Evolutionary conservation across 2,329 filamentous ascomycete genomes (phyloP), one percentile per base, ranked within the genome.

Genomic region (Phyllosticta citrichinensis): DNA sequence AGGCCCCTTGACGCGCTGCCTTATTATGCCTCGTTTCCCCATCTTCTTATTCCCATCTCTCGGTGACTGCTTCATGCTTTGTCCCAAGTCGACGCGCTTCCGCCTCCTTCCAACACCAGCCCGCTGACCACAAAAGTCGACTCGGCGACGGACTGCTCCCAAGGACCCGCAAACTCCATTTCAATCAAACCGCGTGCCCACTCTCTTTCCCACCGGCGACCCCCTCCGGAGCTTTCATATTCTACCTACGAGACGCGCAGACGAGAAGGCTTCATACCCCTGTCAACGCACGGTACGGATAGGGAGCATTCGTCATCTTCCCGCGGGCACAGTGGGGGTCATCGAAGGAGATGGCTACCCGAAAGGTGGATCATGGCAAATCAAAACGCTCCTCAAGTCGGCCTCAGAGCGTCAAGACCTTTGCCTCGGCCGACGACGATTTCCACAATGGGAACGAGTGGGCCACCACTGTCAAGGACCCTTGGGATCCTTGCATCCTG

Each of bases 401-500:
- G 33, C 68, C 71, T 60, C 65, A 69, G 54, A 73, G 70, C 63
- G 67, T 74, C 56, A 69, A 68, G 64, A 73, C 71, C 8, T 67
- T 67, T 62, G 72, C 69, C 52, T 70, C 71, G 3, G 67, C 67
- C 27, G 66, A 69, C 52, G 75, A 77, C 63, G 76, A 75, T 65
- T 54, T 53, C 14, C 52, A 51, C 1, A 71, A 75, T 12, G 77
- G 77, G 19, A 68, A 72, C 56, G 70, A 71, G 40, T 80, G 78
- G 78, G 72, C 75, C 51, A 66, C 69, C 62, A 64, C 67, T 5
- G 73, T 79, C 4, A 70, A 76, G 20, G 77, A 78, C 66, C 73
- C 77, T 53, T 80, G 78, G 78, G 73, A 77, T 57, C 76, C 78
- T 58, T 73, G 76, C 40, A 79, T 80, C 52, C 65, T 80, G 58